Evolutionary conservation across 2,329 filamentous ascomycete genomes (phyloP), one percentile per base, ranked within the genome.

Genomic region (Fusarium caatingaense): DNA sequence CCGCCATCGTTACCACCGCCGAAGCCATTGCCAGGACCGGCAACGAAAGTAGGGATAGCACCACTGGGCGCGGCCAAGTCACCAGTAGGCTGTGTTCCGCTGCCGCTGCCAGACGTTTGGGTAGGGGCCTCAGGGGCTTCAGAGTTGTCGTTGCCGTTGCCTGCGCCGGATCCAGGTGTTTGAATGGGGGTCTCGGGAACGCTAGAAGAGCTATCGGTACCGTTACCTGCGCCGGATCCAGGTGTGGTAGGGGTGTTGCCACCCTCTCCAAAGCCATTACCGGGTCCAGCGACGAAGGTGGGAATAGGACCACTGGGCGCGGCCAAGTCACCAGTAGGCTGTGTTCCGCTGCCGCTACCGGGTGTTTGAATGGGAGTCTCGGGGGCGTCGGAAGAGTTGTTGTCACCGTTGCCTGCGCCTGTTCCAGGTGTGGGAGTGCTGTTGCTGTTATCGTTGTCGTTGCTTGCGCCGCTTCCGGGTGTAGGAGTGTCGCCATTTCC

Each of bases 21-120:
- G 13, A 65, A 60, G 21, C 63, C 61, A 20, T 66, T 66, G 12
- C 63, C 63, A 2, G 63, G 63, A 23, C 47, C 55, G 20, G 64
- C 63, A n/a, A 54, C 53, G 21, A 59, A 64, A 4, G 64, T 51
- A 34, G 64, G 64, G n/a, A 56, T 46, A 23, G 23, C 44, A 32
- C 53, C 53, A 12, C 45, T 40, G 16, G 56, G 56, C 23, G 59
- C 62, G 18, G 46, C 45, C 41, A 25, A 13, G 18, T 23, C 65
- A 40, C 28, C 47, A 3, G 42, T 27, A 41, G 57, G 57, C 18
- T 8, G 32, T 4, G 41, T 44, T 15, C 56, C 48, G 15, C 28
- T 60, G n/a, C 54, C 60, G 11, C 58, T 61, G 21, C 32, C 56
- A 11, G 61, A 25, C 4, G 61, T 57, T 34, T 64, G 49, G 16